phyloP scores from a whole-genome alignment of 805 yeast species.

The Debaryomyces hansenii region DNA sequence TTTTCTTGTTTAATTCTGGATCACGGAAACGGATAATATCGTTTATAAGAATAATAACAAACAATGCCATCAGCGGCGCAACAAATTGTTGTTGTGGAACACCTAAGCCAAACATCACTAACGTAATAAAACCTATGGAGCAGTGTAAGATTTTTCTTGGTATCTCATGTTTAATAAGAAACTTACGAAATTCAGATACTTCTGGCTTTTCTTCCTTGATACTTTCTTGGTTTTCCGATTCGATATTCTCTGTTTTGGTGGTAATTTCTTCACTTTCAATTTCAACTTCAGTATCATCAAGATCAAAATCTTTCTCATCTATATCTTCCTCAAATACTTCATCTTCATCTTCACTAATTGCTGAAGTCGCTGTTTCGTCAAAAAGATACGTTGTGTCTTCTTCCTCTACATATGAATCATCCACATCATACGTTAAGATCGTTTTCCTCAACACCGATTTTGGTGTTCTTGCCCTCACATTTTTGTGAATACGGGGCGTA shows the following conservation, averaged over 20 bases:
- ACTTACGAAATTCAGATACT: conserved; percentile 19
- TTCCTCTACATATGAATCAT: conserved; percentile 35
- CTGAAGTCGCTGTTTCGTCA: conserved; percentile 18
- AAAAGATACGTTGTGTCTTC: conserved; percentile 38
- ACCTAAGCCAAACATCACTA: conserved; percentile 69
- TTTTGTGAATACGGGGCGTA: conserved; percentile 6
- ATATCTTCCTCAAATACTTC: conserved; percentile 15
- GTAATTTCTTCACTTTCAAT: conserved; percentile 7
- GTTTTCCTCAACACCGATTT: conserved; percentile 14
- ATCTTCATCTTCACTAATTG: conserved; percentile 17
- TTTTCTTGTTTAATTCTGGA: conserved; percentile 60
- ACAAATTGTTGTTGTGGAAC: conserved; percentile 57
- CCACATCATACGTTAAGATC: conserved; percentile 19
- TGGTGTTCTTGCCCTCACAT: conserved; percentile 8
- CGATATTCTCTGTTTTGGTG: conserved; percentile 5
- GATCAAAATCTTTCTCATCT: conserved; percentile 5
- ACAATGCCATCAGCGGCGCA: conserved; percentile 55
- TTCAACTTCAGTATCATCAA: conserved; percentile 2
- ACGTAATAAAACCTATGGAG: conserved; percentile 80
- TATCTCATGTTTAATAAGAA: conserved; percentile 77
- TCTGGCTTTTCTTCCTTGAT: background rate
- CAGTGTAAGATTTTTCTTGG: conserved; percentile 89
- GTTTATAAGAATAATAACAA: conserved; percentile 54
- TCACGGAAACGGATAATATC: conserved; percentile 69
- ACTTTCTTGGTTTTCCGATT: background rate